These are phyloP conservation scores for Metarhizium anisopliae DNA, from an alignment of 2,329 filamentous ascomycete genomes.

Conservation along the genomic window DNA sequence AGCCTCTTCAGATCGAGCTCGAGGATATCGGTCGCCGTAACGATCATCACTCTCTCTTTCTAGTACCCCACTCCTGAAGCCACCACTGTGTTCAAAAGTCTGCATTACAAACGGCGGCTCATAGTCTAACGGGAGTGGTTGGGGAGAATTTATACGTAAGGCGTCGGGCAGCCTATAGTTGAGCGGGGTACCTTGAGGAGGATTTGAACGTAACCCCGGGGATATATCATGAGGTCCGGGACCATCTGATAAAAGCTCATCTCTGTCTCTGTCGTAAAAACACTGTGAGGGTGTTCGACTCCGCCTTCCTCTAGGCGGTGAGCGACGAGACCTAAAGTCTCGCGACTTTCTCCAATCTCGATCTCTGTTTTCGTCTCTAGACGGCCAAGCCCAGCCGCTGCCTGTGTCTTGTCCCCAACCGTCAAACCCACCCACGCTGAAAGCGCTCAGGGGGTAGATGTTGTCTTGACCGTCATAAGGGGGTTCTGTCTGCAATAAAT, in stretches of 20 bases:
- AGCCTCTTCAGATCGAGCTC: conserved; percentile 58
- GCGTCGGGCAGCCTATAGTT: too few relatives aligned
- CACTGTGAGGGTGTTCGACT: conserved; percentile 60
- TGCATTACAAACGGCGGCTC: conserved; percentile 51
- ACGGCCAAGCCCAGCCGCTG: conserved; percentile 47
- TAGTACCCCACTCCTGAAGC: conserved; percentile 45
- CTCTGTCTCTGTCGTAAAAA: conserved; percentile 50
- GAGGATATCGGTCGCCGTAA: conserved; percentile 49
- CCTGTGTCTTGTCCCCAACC: conserved; percentile 32
- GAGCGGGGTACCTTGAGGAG: too few relatives aligned
- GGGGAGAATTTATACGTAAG: too few relatives aligned
- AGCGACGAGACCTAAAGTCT: conserved; percentile 39
- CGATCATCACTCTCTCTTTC: conserved; percentile 35
- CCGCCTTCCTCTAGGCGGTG: conserved; percentile 40
- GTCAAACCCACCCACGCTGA: conserved; percentile 56
- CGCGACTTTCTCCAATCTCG: conserved; percentile 33
- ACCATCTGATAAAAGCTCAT: conserved; percentile 55
- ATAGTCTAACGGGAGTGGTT: conserved; percentile 48
- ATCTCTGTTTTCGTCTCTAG: conserved; percentile 51
- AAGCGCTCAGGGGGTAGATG: conserved; percentile 44
- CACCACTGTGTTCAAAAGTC: conserved; percentile 45
- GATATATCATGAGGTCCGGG: conserved; percentile 60
- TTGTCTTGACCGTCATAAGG: too few relatives aligned
- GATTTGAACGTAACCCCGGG: too few relatives aligned
- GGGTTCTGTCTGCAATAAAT: conserved; percentile 54